Conservation (phyloP, 768 basidiomycete genomes). For the Fibroporia radiculosa region DNA sequence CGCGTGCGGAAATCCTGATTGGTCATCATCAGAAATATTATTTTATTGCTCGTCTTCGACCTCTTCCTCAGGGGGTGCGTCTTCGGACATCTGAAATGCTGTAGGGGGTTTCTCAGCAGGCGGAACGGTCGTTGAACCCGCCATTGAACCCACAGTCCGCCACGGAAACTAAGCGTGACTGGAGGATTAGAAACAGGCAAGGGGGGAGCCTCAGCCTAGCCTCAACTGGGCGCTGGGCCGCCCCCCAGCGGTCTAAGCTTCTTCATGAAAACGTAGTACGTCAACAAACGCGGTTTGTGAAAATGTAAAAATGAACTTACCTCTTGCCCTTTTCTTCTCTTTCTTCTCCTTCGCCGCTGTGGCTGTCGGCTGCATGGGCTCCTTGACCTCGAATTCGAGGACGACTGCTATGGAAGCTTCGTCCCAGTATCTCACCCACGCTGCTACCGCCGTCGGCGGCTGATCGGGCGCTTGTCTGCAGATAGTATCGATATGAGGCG, state of each 20-base stretch:
- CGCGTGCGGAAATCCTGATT: no score
- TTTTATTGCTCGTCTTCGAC: no score
- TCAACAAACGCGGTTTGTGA: neutral
- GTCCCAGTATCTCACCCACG: slow-evolving; percentile 90
- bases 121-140: no score
- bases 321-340: slow-evolving; percentile 51
- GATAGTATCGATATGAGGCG: no score
- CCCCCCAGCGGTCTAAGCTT: neutral
- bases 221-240: neutral
- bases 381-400: slow-evolving; percentile 73
- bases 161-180: slow-evolving; percentile 65
- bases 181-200: slow-evolving; percentile 76
- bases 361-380: slow-evolving; percentile 34
- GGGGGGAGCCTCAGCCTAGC: slow-evolving; percentile 42
- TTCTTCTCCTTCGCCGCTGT: slow-evolving; percentile 54
- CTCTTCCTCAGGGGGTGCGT: no score
- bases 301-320: slow-evolving; percentile 16
- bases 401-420: slow-evolving; percentile 71
- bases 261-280: slow-evolving; percentile 1
- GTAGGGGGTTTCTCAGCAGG: no score
- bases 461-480: no score
- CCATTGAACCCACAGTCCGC: slow-evolving; percentile 15
- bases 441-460: no score
- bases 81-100: no score
- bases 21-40: no score